These are phyloP conservation scores for Solanum corneliomulleri DNA, from an alignment of 257 asterid genomes.

Conservation along the genomic window DNA sequence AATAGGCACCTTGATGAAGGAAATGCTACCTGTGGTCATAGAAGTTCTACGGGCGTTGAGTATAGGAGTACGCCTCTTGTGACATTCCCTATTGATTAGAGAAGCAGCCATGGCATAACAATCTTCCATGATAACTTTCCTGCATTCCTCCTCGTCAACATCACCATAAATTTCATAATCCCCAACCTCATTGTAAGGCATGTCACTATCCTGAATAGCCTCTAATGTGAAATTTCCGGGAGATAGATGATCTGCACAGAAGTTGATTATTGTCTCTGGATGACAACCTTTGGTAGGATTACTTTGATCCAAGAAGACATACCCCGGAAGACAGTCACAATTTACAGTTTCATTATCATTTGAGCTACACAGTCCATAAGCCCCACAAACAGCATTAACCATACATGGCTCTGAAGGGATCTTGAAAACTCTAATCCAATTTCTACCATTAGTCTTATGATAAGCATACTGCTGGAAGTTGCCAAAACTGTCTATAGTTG, in stretches of 20 bases:
- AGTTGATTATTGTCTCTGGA: background rate
- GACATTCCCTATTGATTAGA: background rate
- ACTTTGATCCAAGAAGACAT: background rate
- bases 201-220: background rate
- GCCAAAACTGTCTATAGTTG: background rate
- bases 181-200: background rate
- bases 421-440: background rate
- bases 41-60: background rate
- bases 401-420: background rate
- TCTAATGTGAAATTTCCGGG: background rate
- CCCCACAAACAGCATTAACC: background rate
- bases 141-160: background rate
- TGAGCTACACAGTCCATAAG: constrained; percentile 2
- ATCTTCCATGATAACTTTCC: background rate
- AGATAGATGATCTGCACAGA: background rate
- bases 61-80: constrained; percentile 1
- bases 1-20: background rate
- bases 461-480: background rate
- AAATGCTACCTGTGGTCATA: background rate
- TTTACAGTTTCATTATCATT: background rate
- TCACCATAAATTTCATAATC: background rate
- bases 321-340: constrained; percentile 1
- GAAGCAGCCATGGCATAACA: background rate
- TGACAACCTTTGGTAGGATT: background rate
- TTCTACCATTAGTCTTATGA: background rate